Evolutionary conservation across 2,329 filamentous ascomycete species (phyloP).

Genomic region (Trichoderma koningii): DNA sequence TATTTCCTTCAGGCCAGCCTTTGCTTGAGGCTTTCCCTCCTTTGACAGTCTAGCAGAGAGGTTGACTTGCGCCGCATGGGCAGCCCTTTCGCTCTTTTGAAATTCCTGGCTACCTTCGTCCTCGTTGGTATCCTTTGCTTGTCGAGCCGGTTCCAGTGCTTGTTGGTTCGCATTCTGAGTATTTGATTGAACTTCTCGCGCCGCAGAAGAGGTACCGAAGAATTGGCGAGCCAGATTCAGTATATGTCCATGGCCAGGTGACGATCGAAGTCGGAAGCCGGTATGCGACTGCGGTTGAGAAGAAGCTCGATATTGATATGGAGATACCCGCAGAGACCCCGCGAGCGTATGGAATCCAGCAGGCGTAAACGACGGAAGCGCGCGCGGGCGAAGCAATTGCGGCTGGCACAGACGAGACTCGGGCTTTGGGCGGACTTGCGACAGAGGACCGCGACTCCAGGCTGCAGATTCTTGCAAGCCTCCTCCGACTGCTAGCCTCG

Average conservation of each 20-base stretch:
- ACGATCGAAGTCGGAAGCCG: not conserved
- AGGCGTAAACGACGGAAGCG: conserved; percentile 6
- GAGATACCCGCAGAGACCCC: not conserved
- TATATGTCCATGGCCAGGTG: conserved; percentile 25
- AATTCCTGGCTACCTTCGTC: conserved; percentile 49
- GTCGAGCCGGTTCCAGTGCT: not conserved
- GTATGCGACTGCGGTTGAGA: not conserved
- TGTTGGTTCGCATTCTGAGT: conserved; percentile 43
- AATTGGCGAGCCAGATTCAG: conserved; percentile 37
- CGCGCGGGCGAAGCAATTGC: not conserved
- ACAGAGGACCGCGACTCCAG: conserved; percentile 32
- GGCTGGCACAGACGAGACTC: conserved; percentile 4
- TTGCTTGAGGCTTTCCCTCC: conserved; percentile 63
- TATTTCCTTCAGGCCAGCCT: conserved; percentile 72
- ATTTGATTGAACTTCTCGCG: conserved; percentile 35
- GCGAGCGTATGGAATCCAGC: conserved; percentile 19
- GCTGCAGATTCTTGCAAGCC: conserved; percentile 32
- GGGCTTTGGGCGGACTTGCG: conserved; percentile 22
- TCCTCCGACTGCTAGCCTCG: conserved; percentile 46
- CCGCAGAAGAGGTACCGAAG: conserved; percentile 34
- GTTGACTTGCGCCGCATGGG: conserved; percentile 85
- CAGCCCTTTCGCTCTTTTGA: conserved; percentile 77
- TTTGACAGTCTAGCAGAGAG: conserved; percentile 84
- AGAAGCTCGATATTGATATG: not conserved
- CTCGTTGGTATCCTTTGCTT: conserved; percentile 30